Percentiles rank a stretch among this genome's conserved stretches.
phyloP scores from a whole-genome alignment of 2,329 filamentous ascomycete species.

The Tolypocladium inflatum region DNA sequence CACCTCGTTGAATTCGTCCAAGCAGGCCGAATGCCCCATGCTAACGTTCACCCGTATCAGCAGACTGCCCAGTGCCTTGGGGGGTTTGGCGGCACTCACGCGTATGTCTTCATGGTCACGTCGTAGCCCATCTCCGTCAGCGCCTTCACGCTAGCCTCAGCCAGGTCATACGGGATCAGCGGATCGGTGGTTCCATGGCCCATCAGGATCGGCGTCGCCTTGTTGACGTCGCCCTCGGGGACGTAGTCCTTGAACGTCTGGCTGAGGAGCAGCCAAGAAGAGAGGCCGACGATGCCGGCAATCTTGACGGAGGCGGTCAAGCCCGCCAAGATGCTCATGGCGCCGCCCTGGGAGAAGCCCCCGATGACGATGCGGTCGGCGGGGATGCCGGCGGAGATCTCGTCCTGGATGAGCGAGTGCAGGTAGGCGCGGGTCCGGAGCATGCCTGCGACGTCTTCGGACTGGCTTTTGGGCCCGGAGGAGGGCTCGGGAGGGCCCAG shows the following conservation, averaged over 20 bases:
- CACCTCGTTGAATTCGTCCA: slow-evolving; percentile 73
- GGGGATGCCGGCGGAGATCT: slow-evolving; percentile 71
- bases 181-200: slow-evolving; percentile 74
- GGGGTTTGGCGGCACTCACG: slow-evolving; percentile 35
- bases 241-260: slow-evolving; percentile 29
- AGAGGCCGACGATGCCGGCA: slow-evolving; percentile 75
- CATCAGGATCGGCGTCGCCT: slow-evolving; percentile 78
- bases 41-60: slow-evolving; percentile 24
- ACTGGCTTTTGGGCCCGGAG: slow-evolving; percentile 2
- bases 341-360: slow-evolving; percentile 76
- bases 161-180: slow-evolving; percentile 62
- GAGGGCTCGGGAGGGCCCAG: slow-evolving; percentile 22
- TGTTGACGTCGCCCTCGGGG: slow-evolving; percentile 33
- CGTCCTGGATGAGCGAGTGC: slow-evolving; percentile 65
- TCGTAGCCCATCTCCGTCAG: slow-evolving; percentile 63
- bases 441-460: slow-evolving; percentile 66
- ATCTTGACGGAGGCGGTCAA: slow-evolving; percentile 63
- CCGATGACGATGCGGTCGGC: slow-evolving; percentile 74
- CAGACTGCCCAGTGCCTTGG: neutral
- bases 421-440: slow-evolving; percentile 51
- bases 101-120: slow-evolving; percentile 68
- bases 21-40: slow-evolving; percentile 66
- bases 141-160: slow-evolving; percentile 53
- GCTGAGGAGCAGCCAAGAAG: slow-evolving; percentile 66
- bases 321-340: slow-evolving; percentile 71